Evolutionary conservation across 495 filamentous ascomycete species (phyloP).

Genomic region (Podospora appendiculata): DNA sequence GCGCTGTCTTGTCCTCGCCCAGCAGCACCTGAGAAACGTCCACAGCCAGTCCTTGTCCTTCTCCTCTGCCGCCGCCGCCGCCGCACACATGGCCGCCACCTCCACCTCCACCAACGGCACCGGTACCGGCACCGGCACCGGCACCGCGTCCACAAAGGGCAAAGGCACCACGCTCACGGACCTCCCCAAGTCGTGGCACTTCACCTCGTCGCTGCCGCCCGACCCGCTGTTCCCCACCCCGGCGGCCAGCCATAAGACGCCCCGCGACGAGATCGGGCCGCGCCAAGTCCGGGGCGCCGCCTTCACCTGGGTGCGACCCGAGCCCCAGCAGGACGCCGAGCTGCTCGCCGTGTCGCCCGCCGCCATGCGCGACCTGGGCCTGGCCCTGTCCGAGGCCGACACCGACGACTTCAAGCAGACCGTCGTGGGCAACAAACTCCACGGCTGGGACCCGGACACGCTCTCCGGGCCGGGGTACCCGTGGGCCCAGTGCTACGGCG

Average conservation of each 20-base stretch:
- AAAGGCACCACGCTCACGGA: constrained; percentile 47
- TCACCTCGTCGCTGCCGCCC: constrained; percentile 70
- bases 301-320: constrained; percentile 86
- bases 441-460: constrained; percentile 51
- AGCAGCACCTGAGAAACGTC: constrained; percentile 15
- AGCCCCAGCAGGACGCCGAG: constrained; percentile 59
- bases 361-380: constrained; percentile 72
- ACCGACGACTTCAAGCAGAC: constrained; percentile 68
- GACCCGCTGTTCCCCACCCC: constrained; percentile 79
- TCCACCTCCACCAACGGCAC: constrained; percentile 1
- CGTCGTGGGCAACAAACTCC: constrained; percentile 73
- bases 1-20: constrained; percentile 23
- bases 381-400: constrained; percentile 56
- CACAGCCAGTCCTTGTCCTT: constrained; percentile 6
- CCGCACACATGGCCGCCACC: constrained; percentile 15
- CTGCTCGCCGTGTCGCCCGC: constrained; percentile 69
- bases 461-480: constrained; percentile 70
- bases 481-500: constrained; percentile 97
- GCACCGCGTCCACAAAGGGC: no score
- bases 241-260: constrained; percentile 67
- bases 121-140: no score
- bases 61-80: constrained; percentile 17
- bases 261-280: constrained; percentile 66
- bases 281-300: constrained; percentile 78
- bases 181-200: constrained; percentile 78